Conservation (phyloP, 208 protist species). For the Acanthamoeba triangularis region DNA sequence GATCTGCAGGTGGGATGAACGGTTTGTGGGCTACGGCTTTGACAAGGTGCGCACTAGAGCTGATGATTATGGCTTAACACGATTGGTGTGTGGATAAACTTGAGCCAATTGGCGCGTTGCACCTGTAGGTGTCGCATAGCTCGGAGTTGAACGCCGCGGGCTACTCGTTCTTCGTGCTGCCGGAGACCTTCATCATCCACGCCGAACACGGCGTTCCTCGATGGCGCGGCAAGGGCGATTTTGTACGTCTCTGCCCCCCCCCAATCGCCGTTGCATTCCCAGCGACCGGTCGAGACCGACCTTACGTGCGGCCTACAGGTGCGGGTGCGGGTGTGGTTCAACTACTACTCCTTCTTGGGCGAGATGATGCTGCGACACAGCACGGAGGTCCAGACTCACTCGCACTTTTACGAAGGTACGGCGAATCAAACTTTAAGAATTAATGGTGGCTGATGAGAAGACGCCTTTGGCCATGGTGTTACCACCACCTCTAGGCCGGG, state of each 20-base stretch:
- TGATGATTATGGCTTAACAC: too few species aligned
- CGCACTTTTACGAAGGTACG: conserved; percentile 7
- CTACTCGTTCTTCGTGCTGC: conserved; percentile 16
- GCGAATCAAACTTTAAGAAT: not conserved
- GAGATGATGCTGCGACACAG: not conserved
- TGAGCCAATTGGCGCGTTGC: not conserved
- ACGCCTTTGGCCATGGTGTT: too few species aligned
- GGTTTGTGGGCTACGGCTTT: conserved; percentile 37
- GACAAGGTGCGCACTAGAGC: too few species aligned
- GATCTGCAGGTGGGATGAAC: conserved; percentile 13
- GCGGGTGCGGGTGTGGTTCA: conserved; percentile 26
- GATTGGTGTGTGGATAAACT: not conserved
- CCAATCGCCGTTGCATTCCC: not conserved
- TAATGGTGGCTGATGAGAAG: not conserved
- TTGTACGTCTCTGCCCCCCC: not conserved
- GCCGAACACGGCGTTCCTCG: conserved; percentile 12
- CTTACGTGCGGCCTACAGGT: not conserved
- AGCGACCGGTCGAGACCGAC: not conserved
- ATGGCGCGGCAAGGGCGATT: conserved; percentile 34
- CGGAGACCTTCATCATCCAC: conserved; percentile 11
- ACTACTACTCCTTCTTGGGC: conserved; percentile 37
- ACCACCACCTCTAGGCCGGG: too few species aligned
- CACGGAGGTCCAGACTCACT: not conserved
- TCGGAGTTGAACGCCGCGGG: not conserved
- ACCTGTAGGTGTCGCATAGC: not conserved